phyloP scores from a whole-genome alignment of 345 rosid species.

The Salix dunnii region DNA sequence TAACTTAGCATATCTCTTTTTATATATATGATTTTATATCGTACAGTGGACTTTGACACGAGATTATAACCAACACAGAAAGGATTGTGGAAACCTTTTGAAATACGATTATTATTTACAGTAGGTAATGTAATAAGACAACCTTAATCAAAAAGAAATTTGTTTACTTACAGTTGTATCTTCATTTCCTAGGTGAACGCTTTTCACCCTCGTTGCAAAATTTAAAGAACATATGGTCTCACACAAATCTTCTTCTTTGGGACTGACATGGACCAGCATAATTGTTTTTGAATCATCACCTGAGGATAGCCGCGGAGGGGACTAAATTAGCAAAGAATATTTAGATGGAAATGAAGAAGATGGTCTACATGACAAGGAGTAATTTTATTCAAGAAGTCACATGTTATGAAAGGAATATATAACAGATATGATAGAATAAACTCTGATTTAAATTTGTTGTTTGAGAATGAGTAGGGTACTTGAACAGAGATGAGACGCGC shows the following conservation, averaged over 20 bases:
- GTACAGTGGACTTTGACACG: no score
- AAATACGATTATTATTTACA: no score
- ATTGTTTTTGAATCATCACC: slow-evolving; percentile 79
- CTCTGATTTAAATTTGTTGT: no score
- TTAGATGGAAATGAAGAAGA: not conserved
- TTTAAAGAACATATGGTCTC: slow-evolving; percentile 74
- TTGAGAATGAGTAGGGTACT: no score
- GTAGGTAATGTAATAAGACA: slow-evolving; percentile 4
- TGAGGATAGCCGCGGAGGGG: slow-evolving; percentile 15
- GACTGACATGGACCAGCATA: slow-evolving; percentile 83
- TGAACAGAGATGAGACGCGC: no score
- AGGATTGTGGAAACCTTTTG: no score
- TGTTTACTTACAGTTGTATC: slow-evolving; percentile 47
- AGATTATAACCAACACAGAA: no score
- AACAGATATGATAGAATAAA: no score
- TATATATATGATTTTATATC: no score
- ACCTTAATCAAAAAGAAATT: not conserved
- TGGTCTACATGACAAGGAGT: not conserved
- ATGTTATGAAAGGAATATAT: no score
- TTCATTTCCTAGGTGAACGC: slow-evolving; percentile 54
- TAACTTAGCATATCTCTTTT: no score
- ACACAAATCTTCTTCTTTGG: slow-evolving; percentile 75
- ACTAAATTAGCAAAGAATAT: not conserved
- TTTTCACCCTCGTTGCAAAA: slow-evolving; percentile 66
- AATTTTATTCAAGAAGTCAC: not conserved